Conservation (phyloP, 768 basidiomycete species). For the Fistulinella prunicolor region DNA sequence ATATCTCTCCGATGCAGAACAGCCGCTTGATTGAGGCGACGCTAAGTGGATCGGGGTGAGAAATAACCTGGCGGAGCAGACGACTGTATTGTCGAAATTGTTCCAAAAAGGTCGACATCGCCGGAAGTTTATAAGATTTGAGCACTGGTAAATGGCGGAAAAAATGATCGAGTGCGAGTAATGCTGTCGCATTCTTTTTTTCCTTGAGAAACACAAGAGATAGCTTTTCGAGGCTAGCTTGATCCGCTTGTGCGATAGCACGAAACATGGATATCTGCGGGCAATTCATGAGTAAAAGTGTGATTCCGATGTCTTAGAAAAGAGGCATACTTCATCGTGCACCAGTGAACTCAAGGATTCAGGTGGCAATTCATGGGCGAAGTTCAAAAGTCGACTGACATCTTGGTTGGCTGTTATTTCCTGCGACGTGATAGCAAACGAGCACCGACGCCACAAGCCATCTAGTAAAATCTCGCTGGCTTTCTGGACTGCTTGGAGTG, state of each 20-base stretch:
- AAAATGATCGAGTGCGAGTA: conserved; percentile 8
- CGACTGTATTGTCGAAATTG: conserved; percentile 3
- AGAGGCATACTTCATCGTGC: conserved; percentile 8
- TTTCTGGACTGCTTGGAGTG: conserved; percentile 25
- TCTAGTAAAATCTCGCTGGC: conserved; percentile 42
- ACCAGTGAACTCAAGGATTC: conserved; percentile 5
- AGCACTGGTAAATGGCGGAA: conserved; percentile 13
- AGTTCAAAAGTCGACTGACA: conserved; percentile 22
- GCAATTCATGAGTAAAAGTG: not conserved
- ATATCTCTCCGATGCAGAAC: conserved; percentile 8
- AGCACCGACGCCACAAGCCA: conserved; percentile 44
- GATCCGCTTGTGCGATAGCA: conserved; percentile 27
- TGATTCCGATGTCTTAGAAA: not conserved
- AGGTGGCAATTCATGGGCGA: conserved; percentile 13
- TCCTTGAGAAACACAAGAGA: conserved; percentile 26
- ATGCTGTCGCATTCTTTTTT: not conserved
- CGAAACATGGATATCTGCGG: conserved; percentile 32
- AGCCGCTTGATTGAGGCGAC: conserved; percentile 28
- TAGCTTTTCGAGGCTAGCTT: conserved; percentile 30
- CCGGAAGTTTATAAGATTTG: conserved; percentile 19
- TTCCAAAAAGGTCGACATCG: conserved; percentile 2
- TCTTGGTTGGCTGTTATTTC: not conserved
- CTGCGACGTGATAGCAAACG: conserved; percentile 35
- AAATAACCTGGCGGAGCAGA: conserved; percentile 2
- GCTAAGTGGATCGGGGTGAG: not conserved